These are phyloP conservation scores for Rhizomucor pusillus DNA, from an alignment of 371 early-diverging fungal genomes.

Conservation along the genomic window DNA sequence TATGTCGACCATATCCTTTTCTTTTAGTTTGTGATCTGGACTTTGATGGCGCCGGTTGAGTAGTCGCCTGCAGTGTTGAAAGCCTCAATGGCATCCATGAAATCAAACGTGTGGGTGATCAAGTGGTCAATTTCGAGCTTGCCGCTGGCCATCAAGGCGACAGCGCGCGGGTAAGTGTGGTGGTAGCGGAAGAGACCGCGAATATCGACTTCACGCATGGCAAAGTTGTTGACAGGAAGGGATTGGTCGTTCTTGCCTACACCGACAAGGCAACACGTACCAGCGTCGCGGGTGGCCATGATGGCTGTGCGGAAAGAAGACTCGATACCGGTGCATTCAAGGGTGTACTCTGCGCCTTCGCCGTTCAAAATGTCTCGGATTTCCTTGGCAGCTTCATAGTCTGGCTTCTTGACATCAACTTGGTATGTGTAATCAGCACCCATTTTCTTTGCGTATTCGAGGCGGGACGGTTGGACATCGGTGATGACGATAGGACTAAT, in stretches of 20 bases:
- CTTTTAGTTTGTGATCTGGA: conserved; percentile 41
- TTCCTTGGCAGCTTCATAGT: conserved; percentile 17
- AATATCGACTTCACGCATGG: conserved; percentile 49
- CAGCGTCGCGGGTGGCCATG: conserved; percentile 27
- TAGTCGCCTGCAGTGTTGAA: conserved; percentile 38
- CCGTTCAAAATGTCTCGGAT: conserved; percentile 25
- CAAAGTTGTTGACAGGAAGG: conserved; percentile 47
- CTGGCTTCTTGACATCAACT: conserved; percentile 25
- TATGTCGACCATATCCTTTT: not conserved
- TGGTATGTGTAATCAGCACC: conserved; percentile 35
- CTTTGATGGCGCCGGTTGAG: conserved; percentile 40
- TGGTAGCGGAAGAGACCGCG: conserved; percentile 41
- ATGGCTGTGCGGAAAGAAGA: conserved; percentile 40
- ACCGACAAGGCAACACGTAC: conserved; percentile 41
- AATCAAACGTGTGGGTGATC: conserved; percentile 33
- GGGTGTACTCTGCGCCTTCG: conserved; percentile 20
- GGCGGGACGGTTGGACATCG: conserved; percentile 36
- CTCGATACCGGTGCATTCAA: conserved; percentile 50
- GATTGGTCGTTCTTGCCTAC: conserved; percentile 46
- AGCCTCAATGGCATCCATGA: conserved; percentile 42
- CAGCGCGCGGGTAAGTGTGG: conserved; percentile 46
- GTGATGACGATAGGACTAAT: conserved; percentile 39
- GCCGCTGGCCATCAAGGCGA: conserved; percentile 35
- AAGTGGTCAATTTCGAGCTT: conserved; percentile 37
- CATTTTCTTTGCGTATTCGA: conserved; percentile 38